Base-by-base conservation (phyloP, 2,329 filamentous ascomycete species). In the Cladosporium velox region DNA sequence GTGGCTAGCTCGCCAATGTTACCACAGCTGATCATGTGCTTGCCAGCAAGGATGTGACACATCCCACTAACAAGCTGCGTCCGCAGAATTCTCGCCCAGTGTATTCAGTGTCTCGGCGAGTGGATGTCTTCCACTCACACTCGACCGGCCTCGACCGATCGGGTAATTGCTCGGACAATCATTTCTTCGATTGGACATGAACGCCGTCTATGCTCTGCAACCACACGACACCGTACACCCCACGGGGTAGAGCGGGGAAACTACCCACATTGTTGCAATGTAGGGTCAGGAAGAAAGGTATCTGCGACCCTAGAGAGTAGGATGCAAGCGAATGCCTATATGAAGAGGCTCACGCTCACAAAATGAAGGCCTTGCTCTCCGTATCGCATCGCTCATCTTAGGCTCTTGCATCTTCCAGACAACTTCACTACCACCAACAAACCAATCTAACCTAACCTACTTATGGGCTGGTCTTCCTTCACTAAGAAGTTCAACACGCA, bases 401-500 rank as follows among this genome's bases (percentile, higher is more conserved):
- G 28, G 51, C 34, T 44, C 32, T 55, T 52, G 61, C 35, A 55
- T 30, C 51, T 26, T 32, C 24, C 44, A 18, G 15, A 57, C 24
- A 57, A 47, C n/a, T 26, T 47, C 41, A 47, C 55, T 26, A 58
- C 55, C 24, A 55, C 30, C 30, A 58, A 54, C 51, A n/a, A 57
- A 44, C 41, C 49, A 47, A 64, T 32, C 14, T 10, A 52, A 28
- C 28, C 51, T 49, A 61, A 64, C 61, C 61, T 64, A 64, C 61
- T 64, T 64, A 64, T 64, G 61, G 61, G 61, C 51, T 64, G 61
- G 61, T 55, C 51, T 55, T 64, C 61, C 35, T 64, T 64, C 61
- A 64, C 61, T 18, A 54, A 64, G 61, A 64, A 64, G 12, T 64
- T 64, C 61, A 64, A 64, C 61, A 64, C 61, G 51, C 61, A 64